These are phyloP conservation scores for Candida fluviatilis DNA, from an alignment of 805 yeast genomes.

Conservation along the genomic window DNA sequence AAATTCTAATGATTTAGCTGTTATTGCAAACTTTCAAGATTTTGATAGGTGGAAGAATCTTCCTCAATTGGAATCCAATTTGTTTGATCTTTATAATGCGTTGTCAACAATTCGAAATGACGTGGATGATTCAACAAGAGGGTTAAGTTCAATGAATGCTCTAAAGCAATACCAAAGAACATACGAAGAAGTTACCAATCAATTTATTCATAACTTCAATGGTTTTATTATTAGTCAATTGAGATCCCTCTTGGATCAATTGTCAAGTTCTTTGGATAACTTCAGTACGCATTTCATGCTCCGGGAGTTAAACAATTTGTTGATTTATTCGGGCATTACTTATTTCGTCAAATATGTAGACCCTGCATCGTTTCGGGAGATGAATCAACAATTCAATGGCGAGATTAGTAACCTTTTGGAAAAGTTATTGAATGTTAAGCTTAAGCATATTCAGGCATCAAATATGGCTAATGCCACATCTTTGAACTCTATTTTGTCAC, in stretches of 20 bases:
- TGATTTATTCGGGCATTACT: conserved; percentile 30
- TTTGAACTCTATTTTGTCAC: conserved; percentile 9
- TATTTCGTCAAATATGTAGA: conserved; percentile 56
- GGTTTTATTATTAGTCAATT: conserved; percentile 33
- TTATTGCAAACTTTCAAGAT: conserved; percentile 45
- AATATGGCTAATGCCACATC: not conserved
- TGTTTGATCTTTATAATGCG: conserved; percentile 59
- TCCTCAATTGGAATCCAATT: conserved; percentile 47
- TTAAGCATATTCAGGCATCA: conserved; percentile 14
- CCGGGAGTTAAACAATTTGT: conserved; percentile 22
- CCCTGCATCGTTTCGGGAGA: conserved; percentile 41
- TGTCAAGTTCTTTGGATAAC: conserved; percentile 16
- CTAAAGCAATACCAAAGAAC: conserved; percentile 58
- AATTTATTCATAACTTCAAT: conserved; percentile 47
- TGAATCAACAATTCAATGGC: conserved; percentile 39
- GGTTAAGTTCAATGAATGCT: conserved; percentile 65
- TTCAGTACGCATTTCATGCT: conserved; percentile 3
- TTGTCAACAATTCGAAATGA: conserved; percentile 54
- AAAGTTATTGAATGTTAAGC: conserved; percentile 16
- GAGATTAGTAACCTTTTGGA: conserved; percentile 26
- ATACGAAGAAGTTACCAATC: conserved; percentile 52
- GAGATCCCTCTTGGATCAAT: conserved; percentile 20
- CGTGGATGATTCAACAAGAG: conserved; percentile 35
- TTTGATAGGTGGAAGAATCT: conserved; percentile 44
- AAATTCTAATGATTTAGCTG: conserved; percentile 48